Conservation (phyloP, 2,329 filamentous ascomycete species). For the Periconia macrospinosa region DNA sequence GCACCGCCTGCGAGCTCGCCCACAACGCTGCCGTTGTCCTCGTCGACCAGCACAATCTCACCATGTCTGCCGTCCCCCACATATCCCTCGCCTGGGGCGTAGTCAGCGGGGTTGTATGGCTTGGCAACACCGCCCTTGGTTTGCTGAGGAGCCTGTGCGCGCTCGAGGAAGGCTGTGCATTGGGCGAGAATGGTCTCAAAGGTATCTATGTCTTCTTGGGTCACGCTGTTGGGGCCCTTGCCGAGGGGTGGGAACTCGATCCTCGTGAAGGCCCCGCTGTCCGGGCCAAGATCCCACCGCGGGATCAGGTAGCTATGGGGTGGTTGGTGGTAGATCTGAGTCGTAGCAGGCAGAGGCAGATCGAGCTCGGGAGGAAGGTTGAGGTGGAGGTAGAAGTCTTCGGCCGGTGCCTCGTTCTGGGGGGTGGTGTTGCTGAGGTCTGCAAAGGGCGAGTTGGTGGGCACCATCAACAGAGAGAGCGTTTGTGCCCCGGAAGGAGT, state of each 20-base stretch:
- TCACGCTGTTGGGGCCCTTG: constrained; percentile 62
- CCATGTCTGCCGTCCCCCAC: constrained; percentile 58
- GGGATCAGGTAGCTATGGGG: constrained; percentile 92
- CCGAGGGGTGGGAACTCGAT: constrained; percentile 84
- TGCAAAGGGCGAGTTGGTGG: constrained; percentile 74
- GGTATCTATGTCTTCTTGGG: constrained; percentile 91
- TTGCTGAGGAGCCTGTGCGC: constrained; percentile 65
- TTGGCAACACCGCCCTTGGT: constrained; percentile 33
- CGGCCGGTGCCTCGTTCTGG: constrained; percentile 55
- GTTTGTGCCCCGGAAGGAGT: constrained; percentile 88
- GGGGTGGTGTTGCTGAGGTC: constrained; percentile 59
- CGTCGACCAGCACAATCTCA: constrained; percentile 89
- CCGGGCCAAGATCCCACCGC: constrained; percentile 87
- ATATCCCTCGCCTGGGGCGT: constrained; percentile 78
- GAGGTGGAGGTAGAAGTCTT: constrained; percentile 96
- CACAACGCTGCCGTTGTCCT: constrained; percentile 93
- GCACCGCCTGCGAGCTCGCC: constrained; percentile 86
- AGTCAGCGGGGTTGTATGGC: constrained; percentile 79
- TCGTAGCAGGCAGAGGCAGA: constrained; percentile 88
- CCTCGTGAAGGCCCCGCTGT: constrained; percentile 86
- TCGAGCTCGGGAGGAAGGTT: constrained; percentile 94
- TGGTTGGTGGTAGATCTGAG: constrained; percentile 95
- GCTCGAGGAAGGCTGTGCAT: constrained; percentile 92
- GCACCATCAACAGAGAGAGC: constrained; percentile 92
- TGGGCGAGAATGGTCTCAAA: constrained; percentile 98